A percentile compares a stretch with the other conserved stretches of the same genome.
Conservation (phyloP, 306 rosid species). For the Herpetospermum pedunculosum region DNA sequence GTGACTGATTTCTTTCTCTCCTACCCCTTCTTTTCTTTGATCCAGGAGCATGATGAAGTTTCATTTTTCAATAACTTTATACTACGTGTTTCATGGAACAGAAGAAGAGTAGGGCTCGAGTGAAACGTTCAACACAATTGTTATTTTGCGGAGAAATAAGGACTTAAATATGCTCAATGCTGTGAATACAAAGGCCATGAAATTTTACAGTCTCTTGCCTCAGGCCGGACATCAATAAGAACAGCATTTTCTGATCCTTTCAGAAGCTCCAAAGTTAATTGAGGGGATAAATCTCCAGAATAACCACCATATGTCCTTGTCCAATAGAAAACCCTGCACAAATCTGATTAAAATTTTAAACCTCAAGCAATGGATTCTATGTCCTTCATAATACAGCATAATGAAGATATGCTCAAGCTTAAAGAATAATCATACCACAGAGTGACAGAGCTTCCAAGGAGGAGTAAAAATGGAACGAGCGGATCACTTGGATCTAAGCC, state of each 20-base stretch:
- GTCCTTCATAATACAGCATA: conserved; percentile 10
- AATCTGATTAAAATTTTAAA: conserved; percentile 58
- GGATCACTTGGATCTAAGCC: conserved; percentile 95
- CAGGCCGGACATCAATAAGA: conserved; percentile 73
- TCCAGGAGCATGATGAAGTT: background rate
- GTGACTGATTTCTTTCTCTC: background rate
- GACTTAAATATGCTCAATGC: conserved; percentile 7
- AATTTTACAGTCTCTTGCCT: conserved; percentile 52
- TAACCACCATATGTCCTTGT: conserved; percentile 71
- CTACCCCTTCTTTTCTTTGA: background rate
- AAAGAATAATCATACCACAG: conserved; percentile 59
- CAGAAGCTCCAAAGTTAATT: conserved; percentile 63
- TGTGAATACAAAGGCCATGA: conserved; percentile 24
- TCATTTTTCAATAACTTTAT: background rate
- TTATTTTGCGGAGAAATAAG: conserved; percentile 5
- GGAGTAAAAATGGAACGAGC: conserved; percentile 56
- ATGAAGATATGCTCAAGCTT: conserved; percentile 10
- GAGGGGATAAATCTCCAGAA: conserved; percentile 79
- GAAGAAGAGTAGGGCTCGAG: background rate
- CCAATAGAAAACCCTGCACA: conserved; percentile 85
- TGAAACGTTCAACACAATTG: background rate
- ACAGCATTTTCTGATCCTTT: conserved; percentile 49
- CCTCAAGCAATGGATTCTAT: conserved; percentile 18
- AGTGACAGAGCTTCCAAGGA: conserved; percentile 66
- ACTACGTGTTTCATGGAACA: background rate